These are phyloP conservation scores for Ustilago esculenta DNA, from an alignment of 1,284 basidiomycete species.

Conservation along the genomic window DNA sequence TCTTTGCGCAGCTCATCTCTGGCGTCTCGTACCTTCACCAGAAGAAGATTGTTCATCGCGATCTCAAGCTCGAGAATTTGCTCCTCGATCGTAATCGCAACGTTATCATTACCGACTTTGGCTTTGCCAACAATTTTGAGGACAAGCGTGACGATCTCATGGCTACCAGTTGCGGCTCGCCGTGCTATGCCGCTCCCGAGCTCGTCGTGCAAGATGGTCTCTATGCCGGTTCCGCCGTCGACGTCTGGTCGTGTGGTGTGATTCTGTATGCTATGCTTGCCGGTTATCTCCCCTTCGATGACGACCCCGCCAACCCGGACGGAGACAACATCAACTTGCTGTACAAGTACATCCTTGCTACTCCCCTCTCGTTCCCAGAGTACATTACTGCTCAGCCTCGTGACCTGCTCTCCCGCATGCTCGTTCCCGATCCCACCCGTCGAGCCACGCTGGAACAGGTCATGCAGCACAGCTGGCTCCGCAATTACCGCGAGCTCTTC, in stretches of 20 bases:
- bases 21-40: conserved; percentile 99
- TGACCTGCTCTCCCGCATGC: conserved; percentile 62
- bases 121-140: conserved; percentile 97
- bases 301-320: conserved; percentile 97
- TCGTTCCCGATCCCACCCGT: conserved; percentile 62
- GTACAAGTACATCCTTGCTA: conserved; percentile 93
- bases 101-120: conserved; percentile 99
- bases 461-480: conserved; percentile 66
- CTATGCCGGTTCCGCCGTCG: conserved; percentile 97
- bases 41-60: conserved; percentile 98
- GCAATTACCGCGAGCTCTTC: conserved; percentile 66
- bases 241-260: conserved; percentile 99
- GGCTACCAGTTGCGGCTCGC: conserved; percentile 97
- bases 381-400: conserved; percentile 65
- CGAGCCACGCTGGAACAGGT: conserved; percentile 62
- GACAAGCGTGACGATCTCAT: conserved; percentile 83
- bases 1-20: conserved; percentile 97
- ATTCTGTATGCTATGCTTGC: conserved; percentile 99
- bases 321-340: conserved; percentile 99
- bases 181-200: conserved; percentile 98
- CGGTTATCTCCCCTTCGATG: conserved; percentile 99
- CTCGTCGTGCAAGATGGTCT: conserved; percentile 98
- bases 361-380: conserved; percentile 65
- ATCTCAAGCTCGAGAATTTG: conserved; percentile 98
- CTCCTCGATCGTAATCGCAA: conserved; percentile 96